These are phyloP conservation scores for Pholiota adiposa DNA, from an alignment of 1,284 basidiomycete genomes.

Conservation along the genomic window DNA sequence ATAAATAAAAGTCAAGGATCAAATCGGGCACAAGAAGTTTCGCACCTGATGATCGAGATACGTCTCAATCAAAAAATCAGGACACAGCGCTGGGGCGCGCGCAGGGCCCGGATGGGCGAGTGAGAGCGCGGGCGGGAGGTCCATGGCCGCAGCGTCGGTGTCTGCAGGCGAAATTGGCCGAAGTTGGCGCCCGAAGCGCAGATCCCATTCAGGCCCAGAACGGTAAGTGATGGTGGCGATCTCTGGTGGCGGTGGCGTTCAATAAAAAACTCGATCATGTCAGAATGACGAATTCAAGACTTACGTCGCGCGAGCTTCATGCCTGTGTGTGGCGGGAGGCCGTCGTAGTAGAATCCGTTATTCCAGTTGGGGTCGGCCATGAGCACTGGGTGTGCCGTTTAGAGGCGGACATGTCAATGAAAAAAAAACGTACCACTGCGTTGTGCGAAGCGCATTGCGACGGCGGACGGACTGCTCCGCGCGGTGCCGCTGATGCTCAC, in stretches of 20 bases:
- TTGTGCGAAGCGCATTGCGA: conserved; percentile 97
- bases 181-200: conserved; percentile 88
- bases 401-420: background rate
- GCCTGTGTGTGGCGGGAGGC: conserved; percentile 93
- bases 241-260: conserved; percentile 54
- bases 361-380: conserved; percentile 99
- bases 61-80: conserved; percentile 98
- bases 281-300: conserved; percentile 33
- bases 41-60: conserved; percentile 94
- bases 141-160: conserved; percentile 29
- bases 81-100: conserved; percentile 81
- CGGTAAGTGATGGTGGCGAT: conserved; percentile 99
- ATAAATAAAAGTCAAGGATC: conserved; percentile 3
- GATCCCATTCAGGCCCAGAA: conserved; percentile 99
- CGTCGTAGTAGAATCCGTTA: conserved; percentile 96
- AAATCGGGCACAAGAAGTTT: background rate
- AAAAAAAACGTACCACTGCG: conserved; percentile 68
- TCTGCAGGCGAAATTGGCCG: conserved; percentile 41
- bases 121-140: conserved; percentile 38
- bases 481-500: conserved; percentile 96
- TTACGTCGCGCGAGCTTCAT: conserved; percentile 98
- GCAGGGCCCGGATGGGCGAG: conserved; percentile 31
- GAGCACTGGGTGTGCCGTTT: conserved; percentile 62
- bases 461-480: conserved; percentile 86
- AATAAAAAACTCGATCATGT: background rate